A percentile compares a stretch with the other conserved stretches of the same genome.
Conservation (phyloP, 2,329 filamentous ascomycete genomes). For the Aspergillus nomiae region DNA sequence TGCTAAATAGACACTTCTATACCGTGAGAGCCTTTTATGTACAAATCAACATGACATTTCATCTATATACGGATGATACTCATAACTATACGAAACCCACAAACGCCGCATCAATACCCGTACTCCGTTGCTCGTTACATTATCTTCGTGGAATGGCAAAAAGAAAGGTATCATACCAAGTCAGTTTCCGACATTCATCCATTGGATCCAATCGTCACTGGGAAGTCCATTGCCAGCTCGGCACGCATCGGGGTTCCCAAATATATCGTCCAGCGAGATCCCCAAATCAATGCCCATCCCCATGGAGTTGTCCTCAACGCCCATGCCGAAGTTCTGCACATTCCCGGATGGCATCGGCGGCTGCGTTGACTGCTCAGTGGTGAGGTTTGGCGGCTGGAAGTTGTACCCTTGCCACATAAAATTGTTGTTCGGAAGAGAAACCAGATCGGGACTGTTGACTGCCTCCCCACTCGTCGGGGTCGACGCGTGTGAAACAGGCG, state of each 20-base stretch:
- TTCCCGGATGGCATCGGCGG: slow-evolving; percentile 24
- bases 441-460: slow-evolving; percentile 43
- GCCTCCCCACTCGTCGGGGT: slow-evolving; percentile 31
- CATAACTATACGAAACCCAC: neutral
- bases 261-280: slow-evolving; percentile 44
- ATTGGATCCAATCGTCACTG: slow-evolving; percentile 43
- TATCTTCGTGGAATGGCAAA: slow-evolving; percentile 2
- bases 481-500: slow-evolving; percentile 35
- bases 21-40: neutral
- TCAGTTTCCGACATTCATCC: slow-evolving; percentile 36
- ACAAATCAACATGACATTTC: slow-evolving; percentile 3
- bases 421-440: slow-evolving; percentile 45
- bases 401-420: slow-evolving; percentile 46
- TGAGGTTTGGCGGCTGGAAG: slow-evolving; percentile 29
- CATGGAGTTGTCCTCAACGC: slow-evolving; percentile 28
- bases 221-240: slow-evolving; percentile 26
- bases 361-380: slow-evolving; percentile 21
- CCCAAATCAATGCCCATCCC: slow-evolving; percentile 38
- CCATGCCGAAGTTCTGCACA: slow-evolving; percentile 29
- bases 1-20: neutral
- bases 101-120: slow-evolving; percentile 9
- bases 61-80: slow-evolving; percentile 8
- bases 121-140: slow-evolving; percentile 7
- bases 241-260: slow-evolving; percentile 36
- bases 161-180: neutral